Base-by-base conservation (phyloP, 2,329 filamentous ascomycete species). In the Shiraia sp. region DNA sequence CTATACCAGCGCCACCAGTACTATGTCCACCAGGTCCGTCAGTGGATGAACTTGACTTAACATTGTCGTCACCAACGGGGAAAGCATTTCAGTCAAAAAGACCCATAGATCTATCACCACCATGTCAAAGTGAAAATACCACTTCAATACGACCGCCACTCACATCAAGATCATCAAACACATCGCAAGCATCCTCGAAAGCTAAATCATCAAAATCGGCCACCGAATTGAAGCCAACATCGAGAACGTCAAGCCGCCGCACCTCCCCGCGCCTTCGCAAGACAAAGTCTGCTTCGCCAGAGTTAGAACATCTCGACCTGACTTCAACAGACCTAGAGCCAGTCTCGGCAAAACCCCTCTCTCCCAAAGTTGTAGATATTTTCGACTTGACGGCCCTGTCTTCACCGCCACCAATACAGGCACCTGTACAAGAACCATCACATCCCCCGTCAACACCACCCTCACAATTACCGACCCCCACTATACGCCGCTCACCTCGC, bases 1-100 rank as follows among this genome's bases (percentile, higher is more conserved):
- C 55, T 13, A 38, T 55, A 27, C 54, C 47, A 32, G 42, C 51
- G 26, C 47, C 53, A 29, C 30, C 45, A 16, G 40, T 42, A n/a
- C 47, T 64, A 13, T 47, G 46, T 13, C 33, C 45, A 12, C 29
- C 51, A 4, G 25, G 39, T 10, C 47, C 48, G 19, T 43, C 47
- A 17, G 35, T 63, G 4, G 61, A 67, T 24, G 58, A 59, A 3
- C 44, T 66, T 10, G 63, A 67, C 26, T 43, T 67, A 28, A 67
- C 65, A 3, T 39, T 62, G 6, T 62, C 62, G 1, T 56, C 62
- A 7, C 57, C 60, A 7, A 7, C 32, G 10, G 23, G 33, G 16
- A 30, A 33, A 34, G 33, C n/a, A 7, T 19, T 30, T 30, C 15
- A 15, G 14, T 38, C 37, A 23, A 13, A n/a, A 28, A 35, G 29